Conservation (phyloP, 148 eudicot genomes). For the Amaranthus palmeri region DNA sequence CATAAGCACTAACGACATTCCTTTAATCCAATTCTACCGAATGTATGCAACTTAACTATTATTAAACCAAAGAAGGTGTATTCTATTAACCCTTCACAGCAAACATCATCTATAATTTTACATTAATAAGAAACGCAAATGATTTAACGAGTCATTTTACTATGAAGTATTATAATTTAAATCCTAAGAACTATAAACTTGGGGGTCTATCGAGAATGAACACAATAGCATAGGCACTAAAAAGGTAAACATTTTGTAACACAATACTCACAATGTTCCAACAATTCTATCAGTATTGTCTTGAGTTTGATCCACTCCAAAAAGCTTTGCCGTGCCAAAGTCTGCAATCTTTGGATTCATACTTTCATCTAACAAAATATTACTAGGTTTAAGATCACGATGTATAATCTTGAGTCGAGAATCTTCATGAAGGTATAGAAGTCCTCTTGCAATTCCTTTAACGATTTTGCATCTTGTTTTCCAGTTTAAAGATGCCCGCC, state of each 20-base stretch:
- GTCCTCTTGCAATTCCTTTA: slow-evolving; percentile 16
- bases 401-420: slow-evolving; percentile 29
- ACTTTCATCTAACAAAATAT: slow-evolving; percentile 23
- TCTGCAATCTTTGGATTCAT: slow-evolving; percentile 32
- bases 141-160: no score
- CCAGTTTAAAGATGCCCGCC: slow-evolving; percentile 18
- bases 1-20: no score
- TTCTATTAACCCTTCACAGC: slow-evolving; percentile 1
- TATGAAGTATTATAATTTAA: no score
- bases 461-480: slow-evolving; percentile 13
- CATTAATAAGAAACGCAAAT: no score
- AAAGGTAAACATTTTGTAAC: no score
- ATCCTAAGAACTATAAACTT: no score
- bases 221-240: no score
- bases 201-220: not conserved
- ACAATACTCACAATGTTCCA: slow-evolving; percentile 23
- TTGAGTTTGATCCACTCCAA: slow-evolving; percentile 21
- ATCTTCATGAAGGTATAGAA: slow-evolving; percentile 21
- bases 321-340: slow-evolving; percentile 31
- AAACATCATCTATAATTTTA: not conserved
- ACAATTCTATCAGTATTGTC: slow-evolving; percentile 15
- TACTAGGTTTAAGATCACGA: slow-evolving; percentile 28
- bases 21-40: no score
- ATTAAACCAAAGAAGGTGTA: slow-evolving; percentile 2
- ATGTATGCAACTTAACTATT: no score